Base-by-base conservation (phyloP, 2,329 filamentous ascomycete genomes). In the Venturia effusa region DNA sequence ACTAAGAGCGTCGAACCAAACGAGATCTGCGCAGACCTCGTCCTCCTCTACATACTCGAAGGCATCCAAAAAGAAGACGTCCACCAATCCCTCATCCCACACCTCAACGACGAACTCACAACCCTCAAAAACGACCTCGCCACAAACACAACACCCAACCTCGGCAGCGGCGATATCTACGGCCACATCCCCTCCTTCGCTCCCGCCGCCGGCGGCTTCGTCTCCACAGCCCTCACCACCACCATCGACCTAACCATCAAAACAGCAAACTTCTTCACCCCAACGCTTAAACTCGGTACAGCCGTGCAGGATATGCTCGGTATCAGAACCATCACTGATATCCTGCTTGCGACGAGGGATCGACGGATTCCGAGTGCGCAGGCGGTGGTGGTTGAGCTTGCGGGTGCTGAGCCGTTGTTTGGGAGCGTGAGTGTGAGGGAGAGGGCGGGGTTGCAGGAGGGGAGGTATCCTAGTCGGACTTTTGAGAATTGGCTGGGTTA, bases 131-230 rank as follows among this genome's bases (percentile, higher is more conserved):
- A 57, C 6, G 2, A 15, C 19, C 51, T 57, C 24, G 27, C 17
- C 15, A 32, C 24, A 15, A 34, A 10, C 27, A 22, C 15, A 15
- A n/a, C 5, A 4, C 51, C 27, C 5, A 11, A 57, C 2, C 15
- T 57, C 15, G 73, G 73, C 2, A 71, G 68, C 37, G 73, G 73
- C 15, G 73, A 75, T 17, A 68, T 74, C 11, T 74, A 74, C 65
- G 69, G 69, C 62, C 66, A 71, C 17, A 66, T 72, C 0, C 66
- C 73, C 0, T 63, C 67, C 3, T 74, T 72, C 54, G 72, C 67
- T 1, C 73, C 73, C 2, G 71, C 66, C 1, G 73, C 73, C 2
- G 71, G 67, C 1, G 73, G 73, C 43, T 51, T 55, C 19, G 19
- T 74, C 3, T 62, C 68, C 5, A 64, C 66, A 5, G 34, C 64